Percentiles rank a stretch among this genome's conserved stretches.
These are phyloP conservation scores for Neckera pumila DNA, from an alignment of 225 moss, liverwort and hornwort genomes.

Conservation along the genomic window DNA sequence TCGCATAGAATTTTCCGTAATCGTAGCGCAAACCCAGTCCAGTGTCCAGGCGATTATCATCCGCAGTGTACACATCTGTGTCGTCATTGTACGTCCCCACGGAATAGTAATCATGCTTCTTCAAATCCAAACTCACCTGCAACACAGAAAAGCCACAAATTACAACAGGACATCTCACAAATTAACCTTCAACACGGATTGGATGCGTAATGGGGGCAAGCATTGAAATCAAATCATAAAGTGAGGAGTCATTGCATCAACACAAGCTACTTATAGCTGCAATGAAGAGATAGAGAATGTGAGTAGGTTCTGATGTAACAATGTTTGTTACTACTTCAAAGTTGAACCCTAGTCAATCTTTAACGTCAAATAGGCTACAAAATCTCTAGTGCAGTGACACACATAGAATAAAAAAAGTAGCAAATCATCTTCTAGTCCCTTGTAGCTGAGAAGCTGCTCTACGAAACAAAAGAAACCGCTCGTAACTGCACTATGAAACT, in stretches of 20 bases:
- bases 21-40: constrained; percentile 68
- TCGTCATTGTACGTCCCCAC: constrained; percentile 46
- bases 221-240: neutral
- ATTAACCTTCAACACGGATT: neutral
- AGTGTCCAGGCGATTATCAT: constrained; percentile 4
- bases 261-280: neutral
- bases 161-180: neutral
- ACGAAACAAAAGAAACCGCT: neutral
- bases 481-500: neutral
- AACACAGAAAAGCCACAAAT: neutral
- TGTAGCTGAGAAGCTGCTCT: neutral
- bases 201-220: neutral
- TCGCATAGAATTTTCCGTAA: constrained; percentile 83
- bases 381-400: neutral
- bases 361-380: neutral
- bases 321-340: neutral
- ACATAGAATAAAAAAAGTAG: neutral
- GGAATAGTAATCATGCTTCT: constrained; percentile 69
- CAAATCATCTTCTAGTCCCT: neutral
- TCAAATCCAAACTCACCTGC: constrained; percentile 57
- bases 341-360: neutral
- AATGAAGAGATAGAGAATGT: neutral
- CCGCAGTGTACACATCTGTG: constrained; percentile 22
- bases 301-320: neutral
- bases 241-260: neutral